These are phyloP conservation scores for Podaxis carcinomalis DNA, from an alignment of 768 basidiomycete species.

Conservation along the genomic window DNA sequence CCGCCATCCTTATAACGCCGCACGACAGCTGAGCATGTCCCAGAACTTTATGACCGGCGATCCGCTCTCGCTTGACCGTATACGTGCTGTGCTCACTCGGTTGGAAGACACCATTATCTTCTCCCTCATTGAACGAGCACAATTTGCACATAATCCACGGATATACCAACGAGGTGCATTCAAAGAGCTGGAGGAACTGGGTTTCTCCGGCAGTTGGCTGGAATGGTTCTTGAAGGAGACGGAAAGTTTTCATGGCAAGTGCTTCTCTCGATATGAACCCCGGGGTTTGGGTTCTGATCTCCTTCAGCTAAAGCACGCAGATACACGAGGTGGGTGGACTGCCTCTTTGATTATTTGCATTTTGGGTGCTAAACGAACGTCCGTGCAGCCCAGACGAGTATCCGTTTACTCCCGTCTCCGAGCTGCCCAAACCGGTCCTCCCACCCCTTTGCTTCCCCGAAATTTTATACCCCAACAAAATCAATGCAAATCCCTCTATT, in stretches of 20 bases:
- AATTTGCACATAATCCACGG: conserved; percentile 89
- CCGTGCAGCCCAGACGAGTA: conserved; percentile 89
- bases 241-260: conserved; percentile 90
- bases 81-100: conserved; percentile 80
- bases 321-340: conserved; percentile 73
- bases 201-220: conserved; percentile 87
- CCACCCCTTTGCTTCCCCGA: conserved; percentile 67
- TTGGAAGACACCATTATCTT: conserved; percentile 99
- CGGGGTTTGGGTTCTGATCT: conserved; percentile 8
- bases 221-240: conserved; percentile 98
- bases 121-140: conserved; percentile 92
- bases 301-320: conserved; percentile 83
- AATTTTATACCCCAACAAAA: conserved; percentile 71
- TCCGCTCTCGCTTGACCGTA: conserved; percentile 84
- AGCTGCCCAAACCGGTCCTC: conserved; percentile 81
- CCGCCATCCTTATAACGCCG: background rate
- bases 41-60: conserved; percentile 73
- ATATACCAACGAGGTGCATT: conserved; percentile 85
- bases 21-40: conserved; percentile 25
- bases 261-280: background rate
- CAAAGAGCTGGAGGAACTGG: conserved; percentile 66
- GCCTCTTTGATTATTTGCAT: background rate
- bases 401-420: conserved; percentile 68
- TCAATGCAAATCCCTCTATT: conserved; percentile 88
- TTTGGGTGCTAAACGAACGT: conserved; percentile 1